Conservation (phyloP, 208 protist species). For the Leptomonas pyrrhocoris region DNA sequence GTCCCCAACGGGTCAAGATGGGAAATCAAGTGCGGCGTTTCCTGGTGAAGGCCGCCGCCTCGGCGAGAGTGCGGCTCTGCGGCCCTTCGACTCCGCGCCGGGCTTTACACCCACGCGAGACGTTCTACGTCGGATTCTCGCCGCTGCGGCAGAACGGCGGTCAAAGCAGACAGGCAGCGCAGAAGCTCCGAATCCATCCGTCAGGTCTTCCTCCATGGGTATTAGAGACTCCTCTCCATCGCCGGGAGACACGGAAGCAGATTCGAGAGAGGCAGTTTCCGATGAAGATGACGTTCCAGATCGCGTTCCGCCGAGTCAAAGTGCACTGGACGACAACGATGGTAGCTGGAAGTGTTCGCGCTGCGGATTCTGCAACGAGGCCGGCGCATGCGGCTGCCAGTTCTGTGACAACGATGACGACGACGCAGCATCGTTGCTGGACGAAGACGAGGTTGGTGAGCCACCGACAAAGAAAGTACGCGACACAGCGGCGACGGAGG, state of each 20-base stretch:
- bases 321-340: not conserved
- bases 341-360: conserved; percentile 34
- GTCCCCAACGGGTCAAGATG: not conserved
- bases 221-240: too few relatives aligned
- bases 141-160: conserved; percentile 21
- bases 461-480: conserved; percentile 3
- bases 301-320: conserved; percentile 1
- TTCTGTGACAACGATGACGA: conserved; percentile 7
- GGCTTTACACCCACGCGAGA: conserved; percentile 22
- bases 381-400: not conserved
- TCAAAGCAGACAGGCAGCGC: not conserved
- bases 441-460: not conserved
- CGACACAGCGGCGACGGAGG: not conserved
- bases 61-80: not conserved
- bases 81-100: not conserved
- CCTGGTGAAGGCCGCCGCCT: conserved; percentile 24
- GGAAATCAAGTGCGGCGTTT: not conserved
- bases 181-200: not conserved
- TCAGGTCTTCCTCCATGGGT: not conserved
- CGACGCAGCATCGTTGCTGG: not conserved
- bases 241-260: not conserved
- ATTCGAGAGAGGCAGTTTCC: not conserved
- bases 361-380: conserved; percentile 37
- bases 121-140: conserved; percentile 21
- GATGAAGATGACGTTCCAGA: conserved; percentile 27